A percentile compares a stretch with the other conserved stretches of the same genome.
These are phyloP conservation scores for Chlamydomonas reinhardtii DNA, from an alignment of 163 green algal species.

Conservation along the genomic window DNA sequence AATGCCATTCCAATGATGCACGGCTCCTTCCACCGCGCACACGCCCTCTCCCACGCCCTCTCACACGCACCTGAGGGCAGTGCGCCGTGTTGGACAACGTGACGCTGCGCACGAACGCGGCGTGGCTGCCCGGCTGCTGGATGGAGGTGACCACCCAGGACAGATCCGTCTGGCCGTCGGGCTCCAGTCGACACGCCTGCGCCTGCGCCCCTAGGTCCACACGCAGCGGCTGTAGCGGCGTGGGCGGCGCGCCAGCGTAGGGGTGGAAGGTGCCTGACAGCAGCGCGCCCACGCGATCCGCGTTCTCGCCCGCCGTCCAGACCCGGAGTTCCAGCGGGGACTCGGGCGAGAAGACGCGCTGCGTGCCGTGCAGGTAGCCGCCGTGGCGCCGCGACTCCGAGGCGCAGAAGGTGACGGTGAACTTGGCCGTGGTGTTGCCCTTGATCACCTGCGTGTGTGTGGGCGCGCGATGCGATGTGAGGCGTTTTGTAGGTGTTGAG, in stretches of 20 bases:
- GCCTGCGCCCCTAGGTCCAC: conserved; percentile 57
- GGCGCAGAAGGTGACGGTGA: conserved; percentile 56
- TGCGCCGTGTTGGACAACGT: conserved; percentile 66
- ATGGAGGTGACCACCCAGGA: conserved; percentile 50
- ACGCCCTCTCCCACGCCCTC: no score
- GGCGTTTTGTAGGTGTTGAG: no score
- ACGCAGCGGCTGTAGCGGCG: conserved; percentile 60
- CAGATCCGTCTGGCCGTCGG: conserved; percentile 57
- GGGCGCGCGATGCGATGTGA: no score
- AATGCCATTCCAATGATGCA: neutral
- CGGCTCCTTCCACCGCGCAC: neutral
- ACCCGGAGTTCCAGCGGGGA: conserved; percentile 42
- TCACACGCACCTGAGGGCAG: conserved; percentile 43
- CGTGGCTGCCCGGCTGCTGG: conserved; percentile 55
- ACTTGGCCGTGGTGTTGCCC: conserved; percentile 45
- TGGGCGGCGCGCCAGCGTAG: conserved; percentile 40
- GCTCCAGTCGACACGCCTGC: conserved; percentile 54
- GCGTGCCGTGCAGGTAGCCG: conserved; percentile 57
- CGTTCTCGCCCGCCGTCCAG: conserved; percentile 45
- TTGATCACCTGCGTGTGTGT: conserved; percentile 38
- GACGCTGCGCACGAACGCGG: conserved; percentile 56
- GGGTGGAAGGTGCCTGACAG: conserved; percentile 55
- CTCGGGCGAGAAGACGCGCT: conserved; percentile 46
- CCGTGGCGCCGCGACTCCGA: conserved; percentile 25
- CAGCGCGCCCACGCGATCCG: conserved; percentile 49